phyloP scores from a whole-genome alignment of 352 stramenopile genomes.

The Phytophthora chlamydospora region DNA sequence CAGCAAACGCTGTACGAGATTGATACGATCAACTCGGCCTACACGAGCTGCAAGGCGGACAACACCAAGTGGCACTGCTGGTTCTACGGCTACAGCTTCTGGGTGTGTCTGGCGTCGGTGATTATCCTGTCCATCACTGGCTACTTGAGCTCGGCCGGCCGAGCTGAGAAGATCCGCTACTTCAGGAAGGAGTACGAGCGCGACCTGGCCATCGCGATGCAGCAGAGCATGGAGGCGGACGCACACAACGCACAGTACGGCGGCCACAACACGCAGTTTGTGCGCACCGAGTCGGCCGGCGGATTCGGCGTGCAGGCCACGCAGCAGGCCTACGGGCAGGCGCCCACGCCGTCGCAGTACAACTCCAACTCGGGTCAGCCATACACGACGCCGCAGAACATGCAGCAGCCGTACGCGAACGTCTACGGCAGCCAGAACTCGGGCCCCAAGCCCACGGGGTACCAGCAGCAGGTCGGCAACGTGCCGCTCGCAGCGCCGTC shows the following conservation, averaged over 20 bases:
- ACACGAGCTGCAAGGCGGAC: slow-evolving; percentile 75
- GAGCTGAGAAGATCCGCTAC: slow-evolving; percentile 85
- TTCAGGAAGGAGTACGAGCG: slow-evolving; percentile 86
- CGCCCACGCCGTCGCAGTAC: slow-evolving; percentile 37
- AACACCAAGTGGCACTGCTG: slow-evolving; percentile 77
- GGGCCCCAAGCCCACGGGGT: slow-evolving; percentile 36
- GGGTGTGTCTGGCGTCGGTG: slow-evolving; percentile 81
- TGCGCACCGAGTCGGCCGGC: slow-evolving; percentile 47
- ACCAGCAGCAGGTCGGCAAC: slow-evolving; percentile 42
- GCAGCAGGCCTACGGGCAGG: slow-evolving; percentile 41
- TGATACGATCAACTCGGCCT: slow-evolving; percentile 79
- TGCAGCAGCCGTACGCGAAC: slow-evolving; percentile 28
- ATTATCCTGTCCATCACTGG: slow-evolving; percentile 80
- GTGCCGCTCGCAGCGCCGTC: slow-evolving; percentile 32
- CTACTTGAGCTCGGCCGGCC: slow-evolving; percentile 80
- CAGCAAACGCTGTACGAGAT: slow-evolving; percentile 84
- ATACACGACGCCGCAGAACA: slow-evolving; percentile 39
- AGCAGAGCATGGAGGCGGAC: slow-evolving; percentile 73
- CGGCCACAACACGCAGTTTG: slow-evolving; percentile 41
- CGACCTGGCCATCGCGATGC: slow-evolving; percentile 75
- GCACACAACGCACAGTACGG: slow-evolving; percentile 14
- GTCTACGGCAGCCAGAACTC: slow-evolving; percentile 30
- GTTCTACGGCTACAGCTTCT: slow-evolving; percentile 90
- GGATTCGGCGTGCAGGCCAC: slow-evolving; percentile 36
- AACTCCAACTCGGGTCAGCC: slow-evolving; percentile 31